phyloP scores from a whole-genome alignment of 2,329 filamentous ascomycete species.

The Metarhizium brunneum region DNA sequence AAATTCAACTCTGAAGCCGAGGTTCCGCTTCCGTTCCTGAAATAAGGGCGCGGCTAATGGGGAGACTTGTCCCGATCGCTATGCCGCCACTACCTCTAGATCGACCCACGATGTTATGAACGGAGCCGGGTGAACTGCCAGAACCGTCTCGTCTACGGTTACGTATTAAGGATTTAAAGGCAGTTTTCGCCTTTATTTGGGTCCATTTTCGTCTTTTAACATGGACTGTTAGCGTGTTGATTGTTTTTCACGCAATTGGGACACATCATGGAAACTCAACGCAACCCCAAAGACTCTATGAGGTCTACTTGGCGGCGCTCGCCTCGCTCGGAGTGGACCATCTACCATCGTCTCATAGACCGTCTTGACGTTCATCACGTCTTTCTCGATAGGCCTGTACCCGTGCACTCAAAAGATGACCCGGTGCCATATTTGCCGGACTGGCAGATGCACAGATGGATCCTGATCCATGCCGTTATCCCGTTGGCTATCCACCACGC shows the following conservation, averaged over 20 bases:
- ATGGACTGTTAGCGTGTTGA: too few relatives aligned
- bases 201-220: too few relatives aligned
- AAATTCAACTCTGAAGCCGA: too few relatives aligned
- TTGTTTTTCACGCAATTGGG: background rate
- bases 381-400: constrained; percentile 11
- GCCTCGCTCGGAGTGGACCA: constrained; percentile 10
- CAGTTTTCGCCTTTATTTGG: too few relatives aligned
- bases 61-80: too few relatives aligned
- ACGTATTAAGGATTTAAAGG: too few relatives aligned
- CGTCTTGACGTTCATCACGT: constrained; percentile 9
- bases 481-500: constrained; percentile 13
- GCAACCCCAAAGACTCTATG: constrained; percentile 14
- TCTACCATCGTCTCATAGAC: constrained; percentile 11
- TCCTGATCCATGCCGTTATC: constrained; percentile 14
- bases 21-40: too few relatives aligned
- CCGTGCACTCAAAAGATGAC: constrained; percentile 23
- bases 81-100: too few relatives aligned
- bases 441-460: constrained; percentile 20
- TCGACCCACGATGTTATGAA: too few relatives aligned
- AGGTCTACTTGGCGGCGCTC: constrained; percentile 13
- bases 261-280: background rate
- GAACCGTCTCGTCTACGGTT: too few relatives aligned
- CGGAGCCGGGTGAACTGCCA: too few relatives aligned
- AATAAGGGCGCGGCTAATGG: too few relatives aligned
- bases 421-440: constrained; percentile 20